Conservation (phyloP, 2,329 filamentous ascomycete species). For the Claviceps maximensis region DNA sequence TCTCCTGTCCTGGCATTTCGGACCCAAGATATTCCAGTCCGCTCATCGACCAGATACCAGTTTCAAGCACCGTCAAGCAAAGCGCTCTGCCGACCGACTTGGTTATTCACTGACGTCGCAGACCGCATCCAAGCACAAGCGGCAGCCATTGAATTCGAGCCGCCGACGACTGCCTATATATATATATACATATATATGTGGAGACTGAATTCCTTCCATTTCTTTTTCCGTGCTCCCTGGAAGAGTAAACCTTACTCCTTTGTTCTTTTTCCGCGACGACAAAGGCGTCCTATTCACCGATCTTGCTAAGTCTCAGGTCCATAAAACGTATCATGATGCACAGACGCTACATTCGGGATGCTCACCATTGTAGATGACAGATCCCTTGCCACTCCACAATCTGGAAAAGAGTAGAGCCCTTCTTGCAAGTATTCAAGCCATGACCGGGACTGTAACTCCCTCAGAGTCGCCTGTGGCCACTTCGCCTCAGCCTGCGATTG, state of each 20-base stretch:
- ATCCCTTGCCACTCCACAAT: constrained; percentile 6
- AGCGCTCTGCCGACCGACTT: neutral
- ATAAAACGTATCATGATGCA: constrained; percentile 24
- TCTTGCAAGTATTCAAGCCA: neutral
- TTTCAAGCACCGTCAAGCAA: neutral
- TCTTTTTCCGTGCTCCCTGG: neutral
- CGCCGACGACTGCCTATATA: neutral
- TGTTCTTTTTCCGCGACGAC: neutral
- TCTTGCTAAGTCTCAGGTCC: constrained; percentile 22
- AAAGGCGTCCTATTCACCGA: constrained; percentile 6
- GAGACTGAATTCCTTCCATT: neutral
- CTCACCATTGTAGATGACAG: constrained; percentile 25
- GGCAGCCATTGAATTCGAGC: neutral
- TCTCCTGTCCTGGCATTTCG: neutral
- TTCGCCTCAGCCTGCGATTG: constrained; percentile 6
- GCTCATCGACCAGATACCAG: neutral
- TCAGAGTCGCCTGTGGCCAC: neutral
- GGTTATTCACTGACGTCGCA: neutral
- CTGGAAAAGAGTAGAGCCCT: constrained; percentile 4
- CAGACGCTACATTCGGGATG: constrained; percentile 18
- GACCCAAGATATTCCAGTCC: neutral
- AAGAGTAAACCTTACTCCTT: neutral
- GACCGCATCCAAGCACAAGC: neutral
- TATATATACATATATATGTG: neutral
- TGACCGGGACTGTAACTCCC: constrained; percentile 2